phyloP scores from a whole-genome alignment of 2,329 filamentous ascomycete genomes.

The Microdochium nivale region DNA sequence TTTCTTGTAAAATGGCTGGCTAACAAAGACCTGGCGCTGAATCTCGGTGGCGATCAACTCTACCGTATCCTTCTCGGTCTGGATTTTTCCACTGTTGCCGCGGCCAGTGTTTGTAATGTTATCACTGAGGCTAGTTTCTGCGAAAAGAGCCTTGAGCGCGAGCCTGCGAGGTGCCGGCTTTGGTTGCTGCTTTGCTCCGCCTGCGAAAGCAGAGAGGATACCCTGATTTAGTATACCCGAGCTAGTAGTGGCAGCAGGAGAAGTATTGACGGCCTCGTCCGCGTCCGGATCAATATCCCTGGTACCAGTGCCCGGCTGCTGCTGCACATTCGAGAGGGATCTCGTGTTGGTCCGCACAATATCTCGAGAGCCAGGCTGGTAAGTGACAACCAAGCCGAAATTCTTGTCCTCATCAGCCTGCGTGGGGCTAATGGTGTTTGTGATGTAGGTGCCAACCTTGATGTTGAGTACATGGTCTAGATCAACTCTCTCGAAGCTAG shows the following conservation, averaged over 20 bases:
- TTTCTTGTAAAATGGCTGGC: constrained; percentile 27
- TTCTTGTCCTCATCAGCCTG: constrained; percentile 75
- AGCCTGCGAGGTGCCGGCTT: constrained; percentile 29
- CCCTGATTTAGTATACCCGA: constrained; percentile 13
- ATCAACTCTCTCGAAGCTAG: constrained; percentile 80
- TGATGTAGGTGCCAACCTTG: constrained; percentile 80
- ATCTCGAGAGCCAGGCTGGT: constrained; percentile 62
- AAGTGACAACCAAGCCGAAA: constrained; percentile 74
- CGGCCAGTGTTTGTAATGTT: not conserved
- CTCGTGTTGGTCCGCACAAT: constrained; percentile 77
- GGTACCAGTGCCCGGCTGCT: constrained; percentile 16
- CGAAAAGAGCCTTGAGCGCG: constrained; percentile 48
- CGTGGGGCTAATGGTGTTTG: constrained; percentile 69
- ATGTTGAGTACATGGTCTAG: constrained; percentile 66
- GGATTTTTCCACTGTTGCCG: constrained; percentile 31
- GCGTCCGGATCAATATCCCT: constrained; percentile 9
- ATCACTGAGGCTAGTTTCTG: constrained; percentile 45
- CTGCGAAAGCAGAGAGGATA: constrained; percentile 14
- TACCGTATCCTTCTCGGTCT: constrained; percentile 48
- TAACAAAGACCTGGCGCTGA: constrained; percentile 52
- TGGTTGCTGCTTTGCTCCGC: constrained; percentile 17
- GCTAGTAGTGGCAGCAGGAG: constrained; percentile 4
- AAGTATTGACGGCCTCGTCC: constrained; percentile 3
- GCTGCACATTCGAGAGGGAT: constrained; percentile 52
- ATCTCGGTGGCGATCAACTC: constrained; percentile 68